A percentile compares a stretch with the other conserved stretches of the same genome.
Evolutionary conservation across 305 asterid species (phyloP).

Genomic region (Fraxinus xanthoxyloides): DNA sequence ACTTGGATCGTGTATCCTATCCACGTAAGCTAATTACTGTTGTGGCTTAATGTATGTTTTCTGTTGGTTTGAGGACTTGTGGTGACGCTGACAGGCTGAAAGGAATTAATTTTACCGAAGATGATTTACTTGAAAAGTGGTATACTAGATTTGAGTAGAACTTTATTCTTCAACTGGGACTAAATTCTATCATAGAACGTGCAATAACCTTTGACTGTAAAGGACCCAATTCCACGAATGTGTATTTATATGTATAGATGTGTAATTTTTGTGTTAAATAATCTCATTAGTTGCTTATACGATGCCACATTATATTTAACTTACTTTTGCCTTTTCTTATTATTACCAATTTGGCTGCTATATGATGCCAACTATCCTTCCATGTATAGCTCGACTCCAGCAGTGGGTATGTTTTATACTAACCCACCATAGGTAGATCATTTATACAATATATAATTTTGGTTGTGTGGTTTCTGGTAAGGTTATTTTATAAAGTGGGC

Average conservation of each 20-base stretch:
- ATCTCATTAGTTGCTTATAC: not conserved
- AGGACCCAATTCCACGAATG: not conserved
- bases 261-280: not conserved
- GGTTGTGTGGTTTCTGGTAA: not conserved
- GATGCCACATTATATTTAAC: not conserved
- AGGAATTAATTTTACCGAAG: not conserved
- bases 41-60: slow-evolving; percentile 18
- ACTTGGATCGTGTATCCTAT: slow-evolving; percentile 38
- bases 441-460: not conserved
- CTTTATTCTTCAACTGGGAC: not conserved
- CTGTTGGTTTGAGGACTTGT: not conserved
- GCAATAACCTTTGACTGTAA: not conserved
- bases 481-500: too few species aligned
- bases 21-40: slow-evolving; percentile 42
- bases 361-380: not conserved
- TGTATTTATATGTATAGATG: not conserved
- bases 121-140: not conserved
- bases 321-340: not conserved
- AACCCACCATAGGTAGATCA: too few species aligned
- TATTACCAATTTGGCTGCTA: not conserved
- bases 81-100: not conserved
- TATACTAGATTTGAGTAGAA: not conserved
- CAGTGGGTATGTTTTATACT: too few species aligned
- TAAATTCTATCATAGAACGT: not conserved
- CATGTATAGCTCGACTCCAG: not conserved